These are phyloP conservation scores for Camellia granthamiana DNA, from an alignment of 148 eudicot species.

Conservation along the genomic window DNA sequence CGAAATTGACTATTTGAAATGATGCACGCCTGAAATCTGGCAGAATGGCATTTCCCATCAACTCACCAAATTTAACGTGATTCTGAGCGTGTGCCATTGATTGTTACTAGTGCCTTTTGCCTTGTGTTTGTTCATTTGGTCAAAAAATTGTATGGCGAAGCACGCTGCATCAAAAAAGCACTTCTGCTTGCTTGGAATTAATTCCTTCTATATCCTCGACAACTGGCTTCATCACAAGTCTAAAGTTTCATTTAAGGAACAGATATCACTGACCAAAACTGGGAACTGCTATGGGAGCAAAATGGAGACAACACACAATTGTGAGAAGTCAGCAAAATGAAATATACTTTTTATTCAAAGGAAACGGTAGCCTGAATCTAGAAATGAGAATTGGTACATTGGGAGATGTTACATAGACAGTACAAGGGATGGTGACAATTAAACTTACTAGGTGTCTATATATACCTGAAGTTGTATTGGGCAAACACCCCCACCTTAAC, in stretches of 20 bases:
- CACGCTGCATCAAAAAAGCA: too few species aligned
- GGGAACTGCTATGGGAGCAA: background rate
- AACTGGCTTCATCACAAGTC: background rate
- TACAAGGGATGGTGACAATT: background rate
- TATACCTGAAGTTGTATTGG: too few species aligned
- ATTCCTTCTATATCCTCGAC: background rate
- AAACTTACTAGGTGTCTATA: background rate
- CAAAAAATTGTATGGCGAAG: too few species aligned
- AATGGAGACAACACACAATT: background rate
- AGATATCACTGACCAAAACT: background rate
- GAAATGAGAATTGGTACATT: background rate
- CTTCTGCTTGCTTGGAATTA: background rate
- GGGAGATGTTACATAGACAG: background rate
- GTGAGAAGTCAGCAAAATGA: conserved; percentile 1
- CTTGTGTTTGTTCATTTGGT: too few species aligned
- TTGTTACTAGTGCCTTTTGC: too few species aligned
- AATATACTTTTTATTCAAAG: background rate
- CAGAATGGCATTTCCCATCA: too few species aligned
- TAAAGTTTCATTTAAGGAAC: too few species aligned
- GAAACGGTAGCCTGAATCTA: background rate
- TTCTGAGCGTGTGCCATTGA: too few species aligned
- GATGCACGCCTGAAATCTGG: too few species aligned
- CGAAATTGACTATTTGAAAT: too few species aligned
- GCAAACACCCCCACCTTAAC: too few species aligned
- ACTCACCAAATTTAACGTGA: too few species aligned